A percentile compares a stretch with the other conserved stretches of the same genome.
Evolutionary conservation across 179 eudicot species (phyloP).

Genomic region (Silene coronaria): DNA sequence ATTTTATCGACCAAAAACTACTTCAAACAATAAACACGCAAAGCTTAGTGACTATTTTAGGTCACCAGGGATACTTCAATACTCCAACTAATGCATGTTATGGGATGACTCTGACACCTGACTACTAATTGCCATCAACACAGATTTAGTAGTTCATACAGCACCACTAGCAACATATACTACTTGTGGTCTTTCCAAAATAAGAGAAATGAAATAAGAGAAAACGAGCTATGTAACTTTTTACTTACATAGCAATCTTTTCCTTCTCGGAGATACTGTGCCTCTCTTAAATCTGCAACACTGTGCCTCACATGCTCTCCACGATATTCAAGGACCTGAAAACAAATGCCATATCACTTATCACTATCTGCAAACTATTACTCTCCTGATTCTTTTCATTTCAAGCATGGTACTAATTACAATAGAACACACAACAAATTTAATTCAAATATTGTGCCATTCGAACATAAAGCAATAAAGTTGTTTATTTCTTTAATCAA

Average conservation of each 20-base stretch:
- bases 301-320: conserved; percentile 95
- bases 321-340: conserved; percentile 88
- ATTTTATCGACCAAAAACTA: neutral
- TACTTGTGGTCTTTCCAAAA: neutral
- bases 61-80: neutral
- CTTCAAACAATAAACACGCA: neutral
- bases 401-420: neutral
- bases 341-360: conserved; percentile 13
- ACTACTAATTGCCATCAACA: neutral
- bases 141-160: neutral
- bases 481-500: neutral
- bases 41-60: neutral
- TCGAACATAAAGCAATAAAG: neutral
- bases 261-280: conserved; percentile 60
- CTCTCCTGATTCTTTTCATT: neutral
- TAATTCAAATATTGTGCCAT: neutral
- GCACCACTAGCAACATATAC: neutral
- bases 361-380: neutral
- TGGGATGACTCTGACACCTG: neutral
- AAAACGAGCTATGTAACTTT: neutral
- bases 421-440: neutral
- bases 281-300: conserved; percentile 92
- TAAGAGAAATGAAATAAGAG: neutral
- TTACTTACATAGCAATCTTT: conserved; percentile 97
- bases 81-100: neutral